Conservation (phyloP, 371 early-diverging fungal genomes). For the Catenaria anguillulae region DNA sequence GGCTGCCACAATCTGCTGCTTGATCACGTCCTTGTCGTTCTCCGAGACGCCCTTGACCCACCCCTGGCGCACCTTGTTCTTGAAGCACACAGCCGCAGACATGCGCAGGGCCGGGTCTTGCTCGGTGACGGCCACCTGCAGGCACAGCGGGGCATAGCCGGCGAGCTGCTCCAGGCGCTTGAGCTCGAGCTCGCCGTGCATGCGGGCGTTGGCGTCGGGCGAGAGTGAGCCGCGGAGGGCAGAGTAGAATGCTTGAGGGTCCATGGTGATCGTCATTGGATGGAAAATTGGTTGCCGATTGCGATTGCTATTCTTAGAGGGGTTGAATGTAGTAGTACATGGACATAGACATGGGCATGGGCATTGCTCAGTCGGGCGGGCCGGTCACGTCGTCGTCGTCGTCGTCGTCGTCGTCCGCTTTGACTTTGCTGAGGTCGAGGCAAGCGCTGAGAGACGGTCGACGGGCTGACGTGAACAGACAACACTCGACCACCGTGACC, state of each 20-base stretch:
- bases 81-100: slow-evolving; percentile 84
- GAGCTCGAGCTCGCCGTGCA: slow-evolving; percentile 49
- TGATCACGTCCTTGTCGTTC: slow-evolving; percentile 51
- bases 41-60: slow-evolving; percentile 54
- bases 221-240: slow-evolving; percentile 50
- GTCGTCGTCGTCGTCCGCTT: too few relatives aligned
- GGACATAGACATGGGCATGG: too few relatives aligned
- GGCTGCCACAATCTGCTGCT: slow-evolving; percentile 53
- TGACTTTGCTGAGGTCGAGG: too few relatives aligned
- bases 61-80: slow-evolving; percentile 58
- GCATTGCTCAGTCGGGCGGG: too few relatives aligned
- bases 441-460: too few relatives aligned
- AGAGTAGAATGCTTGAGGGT: slow-evolving; percentile 41
- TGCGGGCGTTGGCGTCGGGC: slow-evolving; percentile 45
- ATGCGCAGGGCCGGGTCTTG: slow-evolving; percentile 9
- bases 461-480: too few relatives aligned
- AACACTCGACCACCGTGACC: too few relatives aligned
- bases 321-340: too few relatives aligned
- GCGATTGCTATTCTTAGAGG: too few relatives aligned
- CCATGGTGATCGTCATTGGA: background rate
- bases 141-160: slow-evolving; percentile 33
- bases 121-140: background rate
- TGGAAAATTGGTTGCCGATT: slow-evolving; percentile 35
- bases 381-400: too few relatives aligned
- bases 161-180: slow-evolving; percentile 46